phyloP scores from a whole-genome alignment of 345 rosid genomes.

The Erodium maritimum region DNA sequence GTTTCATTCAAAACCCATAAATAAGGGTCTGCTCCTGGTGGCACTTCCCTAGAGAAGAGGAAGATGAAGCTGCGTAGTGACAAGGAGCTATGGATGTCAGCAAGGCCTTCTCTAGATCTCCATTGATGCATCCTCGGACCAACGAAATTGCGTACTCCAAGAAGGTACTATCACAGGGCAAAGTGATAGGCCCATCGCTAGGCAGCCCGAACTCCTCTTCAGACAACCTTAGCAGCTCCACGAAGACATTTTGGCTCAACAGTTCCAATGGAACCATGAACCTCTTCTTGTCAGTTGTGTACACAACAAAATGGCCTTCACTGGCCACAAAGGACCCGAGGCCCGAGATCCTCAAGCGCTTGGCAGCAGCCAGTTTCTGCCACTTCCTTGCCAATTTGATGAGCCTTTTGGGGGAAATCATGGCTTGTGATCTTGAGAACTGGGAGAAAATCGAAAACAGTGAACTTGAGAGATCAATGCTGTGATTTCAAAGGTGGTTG shows the following conservation, averaged over 20 bases:
- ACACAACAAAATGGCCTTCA: conserved; percentile 5
- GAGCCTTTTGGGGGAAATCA: conserved; percentile 13
- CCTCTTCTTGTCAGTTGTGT: neutral
- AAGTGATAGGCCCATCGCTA: conserved; percentile 15
- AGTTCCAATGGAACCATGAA: conserved; percentile 2
- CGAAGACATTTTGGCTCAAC: conserved; percentile 2
- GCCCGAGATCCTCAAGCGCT: conserved; percentile 11
- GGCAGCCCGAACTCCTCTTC: conserved; percentile 24
- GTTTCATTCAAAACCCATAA: too few relatives aligned
- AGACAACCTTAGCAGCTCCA: conserved; percentile 14
- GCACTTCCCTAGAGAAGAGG: too few relatives aligned
- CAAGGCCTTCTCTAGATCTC: conserved; percentile 13
- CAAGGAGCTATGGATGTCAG: conserved; percentile 4
- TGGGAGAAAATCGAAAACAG: neutral
- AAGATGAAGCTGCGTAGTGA: neutral
- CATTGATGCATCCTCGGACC: conserved; percentile 1
- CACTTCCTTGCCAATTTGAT: conserved; percentile 22
- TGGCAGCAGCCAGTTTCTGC: conserved; percentile 10
- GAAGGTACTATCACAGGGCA: conserved; percentile 20
- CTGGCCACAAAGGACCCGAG: neutral
- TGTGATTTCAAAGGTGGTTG: too few relatives aligned
- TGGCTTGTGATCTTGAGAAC: neutral
- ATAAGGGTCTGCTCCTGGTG: too few relatives aligned
- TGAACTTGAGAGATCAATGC: neutral
- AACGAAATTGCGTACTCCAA: conserved; percentile 14